Base-by-base conservation (phyloP, 352 stramenopile genomes). In the Phytopythium sindhum region DNA sequence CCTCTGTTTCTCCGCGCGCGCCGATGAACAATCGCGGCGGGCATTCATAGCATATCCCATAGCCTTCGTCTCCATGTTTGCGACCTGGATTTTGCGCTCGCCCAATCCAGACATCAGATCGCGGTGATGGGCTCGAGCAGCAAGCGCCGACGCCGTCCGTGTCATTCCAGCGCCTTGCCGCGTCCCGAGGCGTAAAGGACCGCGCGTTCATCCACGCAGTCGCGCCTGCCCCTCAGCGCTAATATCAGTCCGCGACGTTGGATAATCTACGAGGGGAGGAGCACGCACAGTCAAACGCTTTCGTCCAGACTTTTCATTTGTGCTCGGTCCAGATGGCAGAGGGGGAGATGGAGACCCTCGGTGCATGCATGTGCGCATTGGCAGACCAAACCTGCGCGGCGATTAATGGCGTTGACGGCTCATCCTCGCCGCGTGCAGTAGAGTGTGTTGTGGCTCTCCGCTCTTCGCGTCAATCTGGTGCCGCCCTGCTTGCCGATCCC, bases 151-250 rank as follows among this genome's bases (percentile, higher is more conserved):
- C 44, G 44, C n/a, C 44, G 45, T 23, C 45, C 45, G 45, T 52
- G 45, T 52, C 45, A 52, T 21, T 12, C 45, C 10, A 17, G n/a
- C 45, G 45, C 11, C 45, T 52, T 23, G 45, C n/a, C 21, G 39
- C 17, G 7, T 39, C 33, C 17, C 21, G 17, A 11, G 19, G 21
- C 45, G 45, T 52, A 52, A 52, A 52, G 45, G 45, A 28, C 45
- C n/a, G 45, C 45, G 21, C 45, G 23, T 52, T 52, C 45, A 23
- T 52, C n/a, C 45, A 52, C 45, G 23, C n/a, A 50, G 42, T 50
- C 42, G 21, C 42, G 15, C 42, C 17, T n/a, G 42, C 42, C n/a
- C 39, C 39, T 45, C 39, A 12, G 39, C 39, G 39, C 39, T 45
- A 7, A 19, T 23, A 50, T 50, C 42, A 23, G 42, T 23, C 42